Evolutionary conservation across 2,329 filamentous ascomycete genomes (phyloP).

Genomic region (Curvularia verruculosa): DNA sequence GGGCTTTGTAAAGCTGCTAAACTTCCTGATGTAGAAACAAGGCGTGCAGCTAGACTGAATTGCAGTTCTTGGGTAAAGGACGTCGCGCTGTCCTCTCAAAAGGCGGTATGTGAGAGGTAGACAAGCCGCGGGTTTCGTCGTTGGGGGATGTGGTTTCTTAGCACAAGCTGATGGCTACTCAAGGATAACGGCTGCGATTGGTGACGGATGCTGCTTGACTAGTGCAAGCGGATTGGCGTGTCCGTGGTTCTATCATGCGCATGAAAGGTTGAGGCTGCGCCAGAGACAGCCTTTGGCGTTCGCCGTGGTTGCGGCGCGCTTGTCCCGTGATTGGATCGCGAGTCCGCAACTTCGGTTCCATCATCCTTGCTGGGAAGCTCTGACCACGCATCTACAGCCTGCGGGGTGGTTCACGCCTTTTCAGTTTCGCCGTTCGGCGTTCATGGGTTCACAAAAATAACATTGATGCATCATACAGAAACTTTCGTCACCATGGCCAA

Average conservation of each 20-base stretch:
- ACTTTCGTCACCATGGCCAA: background rate
- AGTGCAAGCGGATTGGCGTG: background rate
- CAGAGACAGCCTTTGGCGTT: constrained; percentile 11
- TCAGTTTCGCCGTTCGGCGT: background rate
- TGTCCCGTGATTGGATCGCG: constrained; percentile 26
- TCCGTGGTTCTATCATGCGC: background rate
- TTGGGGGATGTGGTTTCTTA: background rate
- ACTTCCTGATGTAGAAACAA: background rate
- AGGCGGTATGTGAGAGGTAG: constrained; percentile 9
- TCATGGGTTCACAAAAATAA: background rate
- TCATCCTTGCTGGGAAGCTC: constrained; percentile 17
- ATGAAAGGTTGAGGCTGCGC: constrained; percentile 5
- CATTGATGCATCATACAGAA: background rate
- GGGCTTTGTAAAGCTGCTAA: background rate
- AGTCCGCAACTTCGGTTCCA: constrained; percentile 18
- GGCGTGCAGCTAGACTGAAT: background rate
- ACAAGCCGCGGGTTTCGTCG: constrained; percentile 1
- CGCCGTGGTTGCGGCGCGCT: constrained; percentile 22
- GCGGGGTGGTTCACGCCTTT: background rate
- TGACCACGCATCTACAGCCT: background rate
- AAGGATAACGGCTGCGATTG: background rate
- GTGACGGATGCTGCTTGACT: background rate
- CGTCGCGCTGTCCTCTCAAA: constrained; percentile 3
- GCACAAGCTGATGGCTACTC: background rate
- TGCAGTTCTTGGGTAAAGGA: background rate